A percentile compares a stretch with the other conserved stretches of the same genome.
Evolutionary conservation across 768 basidiomycete genomes (phyloP).

Genomic region (Mycena belliarum): DNA sequence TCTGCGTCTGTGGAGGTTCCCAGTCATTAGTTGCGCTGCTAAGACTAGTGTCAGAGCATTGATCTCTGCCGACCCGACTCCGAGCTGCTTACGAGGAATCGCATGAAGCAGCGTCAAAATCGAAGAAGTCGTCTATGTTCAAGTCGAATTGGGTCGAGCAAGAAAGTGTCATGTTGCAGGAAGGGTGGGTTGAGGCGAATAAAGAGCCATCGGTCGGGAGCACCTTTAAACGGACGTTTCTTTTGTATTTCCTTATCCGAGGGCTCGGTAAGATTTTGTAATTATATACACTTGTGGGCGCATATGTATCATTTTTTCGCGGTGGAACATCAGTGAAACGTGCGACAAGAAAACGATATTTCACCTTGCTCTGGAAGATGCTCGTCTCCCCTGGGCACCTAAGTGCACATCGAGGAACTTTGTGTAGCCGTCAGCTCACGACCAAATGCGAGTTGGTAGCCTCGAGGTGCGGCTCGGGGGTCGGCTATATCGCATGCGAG

Average conservation of each 20-base stretch:
- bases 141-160: neutral
- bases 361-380: neutral
- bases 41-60: neutral
- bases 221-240: conserved; percentile 6
- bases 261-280: neutral
- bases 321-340: conserved; percentile 2
- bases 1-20: neutral
- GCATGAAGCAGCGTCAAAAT: conserved; percentile 15
- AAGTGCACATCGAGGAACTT: neutral
- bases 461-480: conserved; percentile 13
- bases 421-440: neutral
- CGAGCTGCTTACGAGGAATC: conserved; percentile 4
- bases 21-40: neutral
- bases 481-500: conserved; percentile 4
- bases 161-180: neutral
- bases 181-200: neutral
- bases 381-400: neutral
- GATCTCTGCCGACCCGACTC: no score
- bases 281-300: conserved; percentile 16
- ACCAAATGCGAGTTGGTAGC: conserved; percentile 14
- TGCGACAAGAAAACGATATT: neutral
- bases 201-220: neutral
- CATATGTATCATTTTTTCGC: conserved; percentile 1
- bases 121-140: conserved; percentile 6
- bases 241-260: conserved; percentile 14